A percentile compares a stretch with the other conserved stretches of the same genome.
Conservation (phyloP, 495 filamentous ascomycete species). For the Cladorrhinum samala region DNA sequence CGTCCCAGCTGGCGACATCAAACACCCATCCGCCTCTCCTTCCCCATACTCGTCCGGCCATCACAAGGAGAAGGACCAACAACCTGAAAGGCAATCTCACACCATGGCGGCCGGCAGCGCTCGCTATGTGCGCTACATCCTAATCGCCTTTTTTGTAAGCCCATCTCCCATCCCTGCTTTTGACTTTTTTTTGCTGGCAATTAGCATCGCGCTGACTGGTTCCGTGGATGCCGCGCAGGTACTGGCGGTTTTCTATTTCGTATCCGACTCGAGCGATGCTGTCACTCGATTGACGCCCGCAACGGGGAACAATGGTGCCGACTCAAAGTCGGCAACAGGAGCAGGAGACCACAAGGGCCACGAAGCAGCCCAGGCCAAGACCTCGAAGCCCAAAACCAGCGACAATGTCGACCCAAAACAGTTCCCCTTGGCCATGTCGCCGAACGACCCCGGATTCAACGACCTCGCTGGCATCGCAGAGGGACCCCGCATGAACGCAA, state of each 20-base stretch:
- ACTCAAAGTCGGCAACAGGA: conserved; percentile 10
- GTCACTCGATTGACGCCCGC: not conserved
- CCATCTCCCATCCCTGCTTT: not conserved
- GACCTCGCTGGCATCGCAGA: conserved; percentile 47
- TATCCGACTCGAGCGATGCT: conserved; percentile 60
- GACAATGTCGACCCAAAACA: conserved; percentile 39
- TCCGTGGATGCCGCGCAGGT: conserved; percentile 55
- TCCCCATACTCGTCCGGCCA: conserved; percentile 5
- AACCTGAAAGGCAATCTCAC: not conserved
- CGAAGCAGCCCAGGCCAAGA: conserved; percentile 7
- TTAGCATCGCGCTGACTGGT: conserved; percentile 12
- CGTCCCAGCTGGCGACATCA: not conserved
- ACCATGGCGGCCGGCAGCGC: conserved; percentile 60
- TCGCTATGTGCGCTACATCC: conserved; percentile 78
- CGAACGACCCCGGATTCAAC: conserved; percentile 41
- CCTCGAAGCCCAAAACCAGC: conserved; percentile 18
- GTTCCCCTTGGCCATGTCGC: conserved; percentile 40
- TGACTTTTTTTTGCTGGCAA: not conserved
- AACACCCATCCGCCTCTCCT: not conserved
- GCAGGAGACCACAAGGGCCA: not conserved
- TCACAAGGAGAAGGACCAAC: conserved; percentile 19
- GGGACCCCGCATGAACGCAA: conserved; percentile 81
- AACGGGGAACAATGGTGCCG: conserved; percentile 2
- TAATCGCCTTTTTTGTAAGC: conserved; percentile 81
- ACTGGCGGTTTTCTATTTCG: conserved; percentile 69